Percentiles rank a stretch among this genome's conserved stretches.
Evolutionary conservation across 2,329 filamentous ascomycete species (phyloP).

Genomic region (Fusarium pseudocircinatum): DNA sequence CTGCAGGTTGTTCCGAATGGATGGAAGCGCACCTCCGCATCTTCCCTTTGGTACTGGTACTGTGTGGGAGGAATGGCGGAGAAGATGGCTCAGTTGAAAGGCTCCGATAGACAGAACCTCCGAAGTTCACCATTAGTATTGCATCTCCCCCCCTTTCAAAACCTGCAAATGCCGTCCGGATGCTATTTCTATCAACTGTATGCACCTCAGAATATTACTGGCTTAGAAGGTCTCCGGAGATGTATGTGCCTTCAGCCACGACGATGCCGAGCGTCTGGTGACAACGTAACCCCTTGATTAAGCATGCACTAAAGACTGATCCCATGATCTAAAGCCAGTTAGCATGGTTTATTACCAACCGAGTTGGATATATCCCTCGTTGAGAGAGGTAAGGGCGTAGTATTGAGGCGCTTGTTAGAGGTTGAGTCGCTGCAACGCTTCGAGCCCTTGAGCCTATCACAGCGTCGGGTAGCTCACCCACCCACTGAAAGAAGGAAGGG

Average conservation of each 20-base stretch:
- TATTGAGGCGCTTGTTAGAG: conserved; percentile 14
- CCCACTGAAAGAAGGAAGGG: conserved; percentile 1
- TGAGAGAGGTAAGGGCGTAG: background rate
- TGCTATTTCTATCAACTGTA: background rate
- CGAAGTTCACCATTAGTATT: background rate
- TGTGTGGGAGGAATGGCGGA: background rate
- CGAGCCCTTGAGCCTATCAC: background rate
- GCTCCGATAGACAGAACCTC: background rate
- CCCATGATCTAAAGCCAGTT: conserved; percentile 22
- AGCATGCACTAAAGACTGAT: conserved; percentile 18
- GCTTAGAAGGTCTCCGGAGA: background rate
- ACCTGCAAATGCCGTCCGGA: background rate
- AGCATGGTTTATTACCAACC: background rate
- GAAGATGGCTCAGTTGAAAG: background rate
- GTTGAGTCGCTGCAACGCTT: conserved; percentile 10
- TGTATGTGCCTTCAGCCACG: background rate
- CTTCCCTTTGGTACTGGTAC: background rate
- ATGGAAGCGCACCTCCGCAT: conserved; percentile 1
- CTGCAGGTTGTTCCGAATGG: background rate
- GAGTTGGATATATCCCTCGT: conserved; percentile 24
- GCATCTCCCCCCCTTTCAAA: background rate
- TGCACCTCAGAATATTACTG: background rate
- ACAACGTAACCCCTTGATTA: conserved; percentile 10
- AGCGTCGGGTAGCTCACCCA: background rate
- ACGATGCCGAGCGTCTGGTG: conserved; percentile 1